Base-by-base conservation (phyloP, 345 rosid genomes). In the Geranium brycei region DNA sequence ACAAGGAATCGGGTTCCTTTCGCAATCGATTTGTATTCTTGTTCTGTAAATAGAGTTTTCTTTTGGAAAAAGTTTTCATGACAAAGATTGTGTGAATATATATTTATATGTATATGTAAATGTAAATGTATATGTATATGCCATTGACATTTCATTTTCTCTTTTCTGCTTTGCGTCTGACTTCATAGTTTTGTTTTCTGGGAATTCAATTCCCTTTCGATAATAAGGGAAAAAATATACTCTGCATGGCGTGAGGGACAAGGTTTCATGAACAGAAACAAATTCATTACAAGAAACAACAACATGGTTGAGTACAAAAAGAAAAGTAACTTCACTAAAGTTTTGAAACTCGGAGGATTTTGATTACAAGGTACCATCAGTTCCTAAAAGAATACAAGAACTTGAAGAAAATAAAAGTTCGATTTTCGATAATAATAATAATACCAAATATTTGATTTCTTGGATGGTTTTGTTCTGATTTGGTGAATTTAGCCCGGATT, bases 1-100 rank as follows among this genome's bases (percentile, higher is more conserved):
- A 47, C 40, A 57, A 61, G 62, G 80, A 81, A 84, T 79, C 68
- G 60, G 85, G 78, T 77, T 83, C 83, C 62, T 58, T 51, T 19
- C 12, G 4, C 63, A 10, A 14, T 19, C 14, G 13, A 51, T 35
- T 67, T 56, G 59, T 65, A 69, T 76, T 76, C 82, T 73, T 65
- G 69, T 81, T 81, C 82, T 76, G 28, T 23, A 64, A 66, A 77
- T 61, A 72, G 64, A 23, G 28, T 70, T 17, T 19, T 31, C 73
- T 80, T 76, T 75, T 64, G 14, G 16, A 31, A 59, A 19, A 59
- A 19, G 19, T 58, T 31, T 7, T 19, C 12, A 28, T 13, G 15
- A 62, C 28, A 23, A 59, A 58, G 68, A 63, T 64, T 55, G 63
- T 23, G 19, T 47, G 19, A 4, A 3, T 15, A n/a, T 32, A 56